Conservation (phyloP, 208 protist species). For the Leishmania turanica region DNA sequence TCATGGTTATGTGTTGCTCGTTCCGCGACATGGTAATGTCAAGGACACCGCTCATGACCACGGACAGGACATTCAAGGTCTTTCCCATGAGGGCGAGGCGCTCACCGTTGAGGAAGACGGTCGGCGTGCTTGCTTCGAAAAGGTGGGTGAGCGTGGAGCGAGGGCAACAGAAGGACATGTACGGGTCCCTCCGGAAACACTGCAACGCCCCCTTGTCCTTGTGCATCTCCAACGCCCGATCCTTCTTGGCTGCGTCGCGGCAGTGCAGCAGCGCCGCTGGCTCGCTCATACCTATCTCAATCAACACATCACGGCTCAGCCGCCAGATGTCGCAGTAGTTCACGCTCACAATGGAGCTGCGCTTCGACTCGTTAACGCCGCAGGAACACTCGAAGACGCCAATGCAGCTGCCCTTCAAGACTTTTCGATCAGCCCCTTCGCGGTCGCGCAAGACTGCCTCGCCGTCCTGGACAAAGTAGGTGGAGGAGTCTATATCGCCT, state of each 20-base stretch:
- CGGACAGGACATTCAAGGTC: slow-evolving; percentile 53
- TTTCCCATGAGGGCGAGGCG: slow-evolving; percentile 74
- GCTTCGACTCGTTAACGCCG: slow-evolving; percentile 83
- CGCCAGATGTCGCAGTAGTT: slow-evolving; percentile 92
- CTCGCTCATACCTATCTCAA: slow-evolving; percentile 88
- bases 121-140: slow-evolving; percentile 62
- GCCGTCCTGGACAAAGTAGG: slow-evolving; percentile 89
- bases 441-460: slow-evolving; percentile 56
- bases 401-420: slow-evolving; percentile 75
- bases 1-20: slow-evolving; percentile 46
- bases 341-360: slow-evolving; percentile 68
- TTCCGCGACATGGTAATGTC: slow-evolving; percentile 64
- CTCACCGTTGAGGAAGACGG: slow-evolving; percentile 80
- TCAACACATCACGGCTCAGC: slow-evolving; percentile 65
- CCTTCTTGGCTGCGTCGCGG: slow-evolving; percentile 62
- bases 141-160: slow-evolving; percentile 40
- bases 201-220: slow-evolving; percentile 35
- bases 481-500: slow-evolving; percentile 71
- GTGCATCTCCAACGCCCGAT: slow-evolving; percentile 59
- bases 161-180: slow-evolving; percentile 64
- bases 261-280: slow-evolving; percentile 83
- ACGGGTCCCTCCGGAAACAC: slow-evolving; percentile 65
- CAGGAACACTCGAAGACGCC: slow-evolving; percentile 90
- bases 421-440: slow-evolving; percentile 30
- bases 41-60: slow-evolving; percentile 65